Evolutionary conservation across 345 rosid genomes (phyloP).

Genomic region (Citrus australasica): DNA sequence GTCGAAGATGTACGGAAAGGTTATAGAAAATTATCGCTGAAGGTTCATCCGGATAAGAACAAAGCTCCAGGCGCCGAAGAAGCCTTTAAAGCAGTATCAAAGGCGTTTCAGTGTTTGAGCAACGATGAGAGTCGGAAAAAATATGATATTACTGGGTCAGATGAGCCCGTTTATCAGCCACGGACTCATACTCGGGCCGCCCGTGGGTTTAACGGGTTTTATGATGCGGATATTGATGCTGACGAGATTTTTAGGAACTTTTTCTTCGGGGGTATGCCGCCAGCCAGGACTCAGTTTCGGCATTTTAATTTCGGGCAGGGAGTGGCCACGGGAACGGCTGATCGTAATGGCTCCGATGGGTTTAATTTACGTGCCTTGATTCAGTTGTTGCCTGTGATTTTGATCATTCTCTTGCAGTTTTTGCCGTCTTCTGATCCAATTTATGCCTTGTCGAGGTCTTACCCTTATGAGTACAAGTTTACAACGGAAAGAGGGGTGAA

Average conservation of each 20-base stretch:
- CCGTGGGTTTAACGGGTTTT: constrained; percentile 55
- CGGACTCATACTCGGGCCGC: constrained; percentile 38
- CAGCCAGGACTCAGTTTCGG: constrained; percentile 66
- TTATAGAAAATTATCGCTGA: constrained; percentile 77
- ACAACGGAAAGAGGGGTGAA: constrained; percentile 71
- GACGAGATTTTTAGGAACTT: constrained; percentile 94
- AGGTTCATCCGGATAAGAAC: constrained; percentile 96
- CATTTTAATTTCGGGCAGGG: constrained; percentile 69
- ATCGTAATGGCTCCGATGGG: constrained; percentile 49
- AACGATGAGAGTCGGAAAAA: constrained; percentile 59
- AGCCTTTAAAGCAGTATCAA: constrained; percentile 77
- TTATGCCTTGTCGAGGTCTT: constrained; percentile 59
- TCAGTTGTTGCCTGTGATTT: constrained; percentile 74
- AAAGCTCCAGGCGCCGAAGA: constrained; percentile 95
- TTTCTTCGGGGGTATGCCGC: constrained; percentile 85
- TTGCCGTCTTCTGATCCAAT: constrained; percentile 74
- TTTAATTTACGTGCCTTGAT: constrained; percentile 56
- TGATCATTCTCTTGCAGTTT: constrained; percentile 70
- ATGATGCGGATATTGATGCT: constrained; percentile 76
- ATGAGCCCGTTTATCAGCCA: constrained; percentile 60
- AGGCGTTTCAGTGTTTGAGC: constrained; percentile 92
- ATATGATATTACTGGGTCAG: constrained; percentile 74
- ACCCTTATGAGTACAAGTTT: constrained; percentile 76
- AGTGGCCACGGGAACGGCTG: constrained; percentile 49
- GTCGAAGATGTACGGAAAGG: constrained; percentile 87